Conservation (phyloP, 2,329 filamentous ascomycete species). For the Fusarium aywerte region DNA sequence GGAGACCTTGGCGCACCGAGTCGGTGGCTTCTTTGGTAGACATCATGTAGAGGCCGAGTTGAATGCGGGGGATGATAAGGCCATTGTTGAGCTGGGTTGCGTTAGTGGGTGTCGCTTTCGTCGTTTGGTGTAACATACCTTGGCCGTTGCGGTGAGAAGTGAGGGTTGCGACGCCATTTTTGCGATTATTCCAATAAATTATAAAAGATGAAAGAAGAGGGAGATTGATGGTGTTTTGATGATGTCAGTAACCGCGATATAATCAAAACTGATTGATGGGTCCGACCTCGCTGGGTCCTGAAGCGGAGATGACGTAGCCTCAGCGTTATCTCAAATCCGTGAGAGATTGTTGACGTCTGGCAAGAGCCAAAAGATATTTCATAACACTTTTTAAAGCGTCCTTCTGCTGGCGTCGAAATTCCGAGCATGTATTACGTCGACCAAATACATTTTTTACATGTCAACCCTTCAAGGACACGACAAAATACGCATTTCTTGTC, state of each 20-base stretch:
- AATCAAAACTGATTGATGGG: conserved; percentile 12
- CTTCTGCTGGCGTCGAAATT: too few relatives aligned
- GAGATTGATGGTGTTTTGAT: neutral
- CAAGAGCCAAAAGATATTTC: too few relatives aligned
- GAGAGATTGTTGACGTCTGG: too few relatives aligned
- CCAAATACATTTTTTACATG: neutral
- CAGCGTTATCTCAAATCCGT: too few relatives aligned
- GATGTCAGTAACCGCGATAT: conserved; percentile 19
- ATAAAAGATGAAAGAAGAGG: neutral
- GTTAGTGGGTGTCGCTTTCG: neutral
- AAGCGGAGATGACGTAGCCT: conserved; percentile 18
- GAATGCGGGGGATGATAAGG: conserved; percentile 74
- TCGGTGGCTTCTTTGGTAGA: conserved; percentile 67
- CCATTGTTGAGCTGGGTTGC: conserved; percentile 68
- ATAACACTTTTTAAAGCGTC: too few relatives aligned
- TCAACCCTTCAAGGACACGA: neutral
- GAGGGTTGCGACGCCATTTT: conserved; percentile 39
- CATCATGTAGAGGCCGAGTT: conserved; percentile 80
- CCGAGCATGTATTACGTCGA: neutral
- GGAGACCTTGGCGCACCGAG: conserved; percentile 68
- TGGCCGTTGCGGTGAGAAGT: conserved; percentile 39
- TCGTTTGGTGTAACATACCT: neutral
- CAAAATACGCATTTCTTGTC: neutral
- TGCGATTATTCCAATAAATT: neutral
- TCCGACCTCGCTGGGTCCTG: conserved; percentile 18